phyloP scores from a whole-genome alignment of 2,329 filamentous ascomycete genomes.

The Penicillium paneum region DNA sequence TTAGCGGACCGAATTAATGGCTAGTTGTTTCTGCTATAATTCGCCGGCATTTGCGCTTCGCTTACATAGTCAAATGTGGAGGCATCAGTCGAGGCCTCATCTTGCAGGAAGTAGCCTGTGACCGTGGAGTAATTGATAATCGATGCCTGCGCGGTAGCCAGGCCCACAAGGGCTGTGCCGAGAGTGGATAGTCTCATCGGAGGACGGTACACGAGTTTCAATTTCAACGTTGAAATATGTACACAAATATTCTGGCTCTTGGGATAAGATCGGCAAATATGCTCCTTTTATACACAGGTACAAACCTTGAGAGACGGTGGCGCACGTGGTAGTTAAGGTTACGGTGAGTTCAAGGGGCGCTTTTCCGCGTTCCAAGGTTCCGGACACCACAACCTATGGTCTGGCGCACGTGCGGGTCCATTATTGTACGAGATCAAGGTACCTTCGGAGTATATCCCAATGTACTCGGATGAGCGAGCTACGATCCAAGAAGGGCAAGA shows the following conservation, averaged over 20 bases:
- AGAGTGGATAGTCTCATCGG: constrained; percentile 61
- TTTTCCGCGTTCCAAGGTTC: neutral
- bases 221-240: neutral
- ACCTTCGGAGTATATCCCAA: neutral
- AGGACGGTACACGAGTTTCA: constrained; percentile 1
- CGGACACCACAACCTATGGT: neutral
- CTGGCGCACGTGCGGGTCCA: neutral
- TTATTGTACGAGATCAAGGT: neutral
- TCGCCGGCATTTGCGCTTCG: neutral
- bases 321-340: neutral
- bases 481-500: neutral
- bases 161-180: constrained; percentile 67
- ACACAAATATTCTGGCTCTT: neutral
- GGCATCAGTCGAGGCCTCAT: constrained; percentile 45
- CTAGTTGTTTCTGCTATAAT: neutral
- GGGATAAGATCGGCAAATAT: constrained; percentile 12
- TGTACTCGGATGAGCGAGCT: neutral
- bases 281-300: neutral
- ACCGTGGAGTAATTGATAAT: constrained; percentile 42
- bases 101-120: constrained; percentile 50
- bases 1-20: neutral
- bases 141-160: constrained; percentile 61
- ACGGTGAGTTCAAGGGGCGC: neutral
- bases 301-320: neutral
- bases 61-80: constrained; percentile 48